Conservation (phyloP, 108 stramenopile species). For the Discostella stelligeroides region DNA sequence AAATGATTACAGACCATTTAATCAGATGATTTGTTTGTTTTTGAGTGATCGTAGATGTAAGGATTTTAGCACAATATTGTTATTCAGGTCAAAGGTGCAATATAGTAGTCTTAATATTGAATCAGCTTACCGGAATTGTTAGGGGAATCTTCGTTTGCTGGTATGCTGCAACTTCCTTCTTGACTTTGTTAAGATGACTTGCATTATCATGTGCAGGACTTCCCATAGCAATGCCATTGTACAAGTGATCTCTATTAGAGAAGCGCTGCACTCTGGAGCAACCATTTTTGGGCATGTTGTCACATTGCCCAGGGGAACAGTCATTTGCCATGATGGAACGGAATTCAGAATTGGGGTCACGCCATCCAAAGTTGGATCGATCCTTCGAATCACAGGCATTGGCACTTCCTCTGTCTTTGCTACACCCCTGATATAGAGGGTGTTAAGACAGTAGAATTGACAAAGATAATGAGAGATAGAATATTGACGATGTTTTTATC, state of each 20-base stretch:
- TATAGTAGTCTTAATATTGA: too few relatives aligned
- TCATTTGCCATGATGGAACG: slow-evolving; percentile 19
- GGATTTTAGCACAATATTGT: too few relatives aligned
- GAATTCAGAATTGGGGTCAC: slow-evolving; percentile 11
- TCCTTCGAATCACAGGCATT: slow-evolving; percentile 4
- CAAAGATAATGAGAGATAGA: neutral
- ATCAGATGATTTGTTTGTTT: too few relatives aligned
- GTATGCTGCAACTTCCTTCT: neutral
- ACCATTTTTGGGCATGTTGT: neutral
- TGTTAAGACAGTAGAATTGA: too few relatives aligned
- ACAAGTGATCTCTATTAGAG: slow-evolving; percentile 2
- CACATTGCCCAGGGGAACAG: slow-evolving; percentile 6
- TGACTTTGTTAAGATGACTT: neutral
- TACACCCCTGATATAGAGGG: slow-evolving; percentile 12
- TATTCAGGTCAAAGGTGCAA: too few relatives aligned
- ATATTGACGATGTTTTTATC: too few relatives aligned
- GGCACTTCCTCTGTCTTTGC: slow-evolving; percentile 20
- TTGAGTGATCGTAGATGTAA: too few relatives aligned
- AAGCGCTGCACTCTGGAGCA: slow-evolving; percentile 25
- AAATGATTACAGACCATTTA: too few relatives aligned
- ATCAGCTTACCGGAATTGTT: too few relatives aligned
- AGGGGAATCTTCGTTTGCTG: too few relatives aligned
- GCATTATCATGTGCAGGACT: slow-evolving; percentile 11
- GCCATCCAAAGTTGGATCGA: slow-evolving; percentile 24
- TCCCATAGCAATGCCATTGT: slow-evolving; percentile 2